These are phyloP conservation scores for Lactifluus rugatus DNA, from an alignment of 768 basidiomycete genomes.

Conservation along the genomic window DNA sequence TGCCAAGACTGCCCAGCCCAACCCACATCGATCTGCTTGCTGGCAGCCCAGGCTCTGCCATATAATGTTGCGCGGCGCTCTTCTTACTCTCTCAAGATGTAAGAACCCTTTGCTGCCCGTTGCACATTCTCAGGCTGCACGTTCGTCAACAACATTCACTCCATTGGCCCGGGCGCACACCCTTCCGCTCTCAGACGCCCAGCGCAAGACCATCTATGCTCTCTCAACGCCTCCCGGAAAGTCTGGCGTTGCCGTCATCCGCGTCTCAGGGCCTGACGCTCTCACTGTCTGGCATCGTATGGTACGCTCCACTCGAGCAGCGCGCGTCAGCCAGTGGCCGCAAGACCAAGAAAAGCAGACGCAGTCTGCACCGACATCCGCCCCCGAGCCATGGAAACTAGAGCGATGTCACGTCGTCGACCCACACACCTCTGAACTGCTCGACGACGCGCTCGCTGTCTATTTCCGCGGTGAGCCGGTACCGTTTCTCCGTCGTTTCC, in stretches of 20 bases:
- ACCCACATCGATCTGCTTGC: too few species aligned
- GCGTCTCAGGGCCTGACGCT: slow-evolving; percentile 74
- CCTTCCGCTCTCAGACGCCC: slow-evolving; percentile 36
- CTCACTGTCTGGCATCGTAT: slow-evolving; percentile 50
- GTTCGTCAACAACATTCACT: background rate
- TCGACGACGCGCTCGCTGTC: slow-evolving; percentile 76
- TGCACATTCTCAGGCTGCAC: background rate
- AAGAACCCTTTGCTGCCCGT: background rate
- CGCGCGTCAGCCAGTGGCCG: background rate
- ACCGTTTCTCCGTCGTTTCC: background rate
- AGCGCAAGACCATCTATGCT: slow-evolving; percentile 75
- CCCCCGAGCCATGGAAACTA: slow-evolving; percentile 56
- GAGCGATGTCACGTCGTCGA: slow-evolving; percentile 61
- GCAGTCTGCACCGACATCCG: background rate
- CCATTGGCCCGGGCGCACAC: background rate
- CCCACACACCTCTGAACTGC: slow-evolving; percentile 45
- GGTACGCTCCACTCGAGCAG: slow-evolving; percentile 31
- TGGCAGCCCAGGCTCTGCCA: too few species aligned
- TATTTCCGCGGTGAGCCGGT: slow-evolving; percentile 58
- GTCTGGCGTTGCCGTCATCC: slow-evolving; percentile 72
- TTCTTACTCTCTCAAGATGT: too few species aligned
- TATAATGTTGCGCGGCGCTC: too few species aligned
- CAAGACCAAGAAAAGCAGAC: slow-evolving; percentile 12
- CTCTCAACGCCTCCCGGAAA: slow-evolving; percentile 82
- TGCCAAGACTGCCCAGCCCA: too few species aligned